Percentiles rank a stretch among this genome's conserved stretches.
These are phyloP conservation scores for Lycium ferocissimum DNA, from an alignment of 257 asterid species.

Conservation along the genomic window DNA sequence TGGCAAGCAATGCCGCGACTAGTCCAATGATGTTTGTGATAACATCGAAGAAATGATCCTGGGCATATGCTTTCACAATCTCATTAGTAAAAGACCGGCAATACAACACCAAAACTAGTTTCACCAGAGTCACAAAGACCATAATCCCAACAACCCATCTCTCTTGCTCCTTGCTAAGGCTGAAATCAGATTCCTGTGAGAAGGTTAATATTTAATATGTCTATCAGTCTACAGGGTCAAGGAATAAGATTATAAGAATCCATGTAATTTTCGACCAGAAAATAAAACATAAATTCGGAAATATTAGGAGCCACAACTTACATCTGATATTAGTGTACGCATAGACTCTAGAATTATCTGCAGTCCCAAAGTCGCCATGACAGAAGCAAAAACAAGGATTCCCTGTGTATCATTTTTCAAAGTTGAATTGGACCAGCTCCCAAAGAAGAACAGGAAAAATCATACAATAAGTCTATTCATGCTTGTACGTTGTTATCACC, in stretches of 20 bases:
- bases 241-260: background rate
- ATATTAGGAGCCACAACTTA: conserved; percentile 33
- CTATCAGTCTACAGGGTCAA: background rate
- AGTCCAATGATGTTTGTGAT: conserved; percentile 61
- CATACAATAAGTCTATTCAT: conserved; percentile 10
- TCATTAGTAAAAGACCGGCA: conserved; percentile 64
- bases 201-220: background rate
- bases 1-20: conserved; percentile 57
- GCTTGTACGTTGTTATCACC: background rate
- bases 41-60: conserved; percentile 62
- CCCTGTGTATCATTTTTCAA: conserved; percentile 47
- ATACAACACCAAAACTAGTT: conserved; percentile 49
- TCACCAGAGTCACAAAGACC: conserved; percentile 59
- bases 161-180: conserved; percentile 58
- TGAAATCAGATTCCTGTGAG: conserved; percentile 45
- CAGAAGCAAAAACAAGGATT: conserved; percentile 68
- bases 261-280: conserved; percentile 8
- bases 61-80: conserved; percentile 65
- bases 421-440: conserved; percentile 13
- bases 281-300: background rate
- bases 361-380: conserved; percentile 64
- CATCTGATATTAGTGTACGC: conserved; percentile 53
- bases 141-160: conserved; percentile 58
- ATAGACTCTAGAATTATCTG: conserved; percentile 59
- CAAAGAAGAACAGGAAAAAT: background rate